Conservation (phyloP, 2,329 filamentous ascomycete species). For the Calonectria pseudoturangicola region DNA sequence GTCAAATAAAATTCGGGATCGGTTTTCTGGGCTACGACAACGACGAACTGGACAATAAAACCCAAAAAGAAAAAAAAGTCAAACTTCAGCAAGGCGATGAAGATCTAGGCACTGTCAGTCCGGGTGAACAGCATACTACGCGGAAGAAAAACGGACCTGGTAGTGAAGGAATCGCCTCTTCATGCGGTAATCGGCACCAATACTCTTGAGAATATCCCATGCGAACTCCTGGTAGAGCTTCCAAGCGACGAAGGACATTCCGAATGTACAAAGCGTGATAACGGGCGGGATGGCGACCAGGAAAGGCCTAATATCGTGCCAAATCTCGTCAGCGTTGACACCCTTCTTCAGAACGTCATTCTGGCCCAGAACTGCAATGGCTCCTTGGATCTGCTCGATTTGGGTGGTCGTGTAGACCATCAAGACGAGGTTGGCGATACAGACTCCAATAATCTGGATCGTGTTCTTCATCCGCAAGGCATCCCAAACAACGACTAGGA, state of each 20-base stretch:
- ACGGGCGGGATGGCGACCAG: constrained; percentile 90
- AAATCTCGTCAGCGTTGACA: constrained; percentile 70
- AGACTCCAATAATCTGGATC: constrained; percentile 97
- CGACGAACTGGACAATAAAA: constrained; percentile 98
- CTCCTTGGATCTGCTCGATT: constrained; percentile 89
- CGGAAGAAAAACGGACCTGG: constrained; percentile 77
- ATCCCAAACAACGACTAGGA: constrained; percentile 93
- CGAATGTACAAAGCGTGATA: constrained; percentile 83
- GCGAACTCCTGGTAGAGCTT: constrained; percentile 99
- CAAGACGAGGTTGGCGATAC: constrained; percentile 92
- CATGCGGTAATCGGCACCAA: constrained; percentile 96
- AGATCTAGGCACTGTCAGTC: constrained; percentile 78
- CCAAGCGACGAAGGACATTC: constrained; percentile 88
- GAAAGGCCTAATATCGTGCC: constrained; percentile 82
- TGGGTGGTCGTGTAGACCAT: constrained; percentile 96
- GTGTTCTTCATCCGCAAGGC: constrained; percentile 98
- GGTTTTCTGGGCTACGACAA: constrained; percentile 84
- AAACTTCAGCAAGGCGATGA: constrained; percentile 97
- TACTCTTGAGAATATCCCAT: constrained; percentile 99
- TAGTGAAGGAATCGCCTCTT: constrained; percentile 97
- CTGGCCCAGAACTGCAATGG: constrained; percentile 74
- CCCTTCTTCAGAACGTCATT: constrained; percentile 65
- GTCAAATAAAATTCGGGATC: constrained; percentile 90
- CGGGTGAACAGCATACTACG: not conserved
- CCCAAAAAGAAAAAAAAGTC: constrained; percentile 99